These are phyloP conservation scores for Camellia lanceoleosa DNA, from an alignment of 148 eudicot genomes.

Conservation along the genomic window DNA sequence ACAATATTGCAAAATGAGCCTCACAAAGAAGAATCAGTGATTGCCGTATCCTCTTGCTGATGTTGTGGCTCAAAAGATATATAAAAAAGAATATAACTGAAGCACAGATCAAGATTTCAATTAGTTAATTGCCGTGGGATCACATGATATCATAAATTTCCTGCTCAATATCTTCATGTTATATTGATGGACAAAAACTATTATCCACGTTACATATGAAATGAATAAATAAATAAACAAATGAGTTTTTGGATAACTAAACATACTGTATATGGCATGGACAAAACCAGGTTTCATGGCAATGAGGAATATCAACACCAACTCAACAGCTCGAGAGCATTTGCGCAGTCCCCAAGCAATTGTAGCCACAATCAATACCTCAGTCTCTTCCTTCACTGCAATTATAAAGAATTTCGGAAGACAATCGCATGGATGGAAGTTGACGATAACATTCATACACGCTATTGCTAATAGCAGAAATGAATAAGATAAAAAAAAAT, in stretches of 20 bases:
- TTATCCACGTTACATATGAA: not conserved
- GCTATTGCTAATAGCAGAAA: constrained; percentile 5
- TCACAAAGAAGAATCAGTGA: constrained; percentile 83
- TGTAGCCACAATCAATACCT: constrained; percentile 90
- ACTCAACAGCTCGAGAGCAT: constrained; percentile 81
- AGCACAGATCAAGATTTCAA: constrained; percentile 24
- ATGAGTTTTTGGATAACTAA: not conserved
- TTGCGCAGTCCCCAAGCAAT: constrained; percentile 95
- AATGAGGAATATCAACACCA: constrained; percentile 77
- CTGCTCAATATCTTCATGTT: not conserved
- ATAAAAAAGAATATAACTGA: constrained; percentile 93
- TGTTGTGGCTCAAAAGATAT: constrained; percentile 73
- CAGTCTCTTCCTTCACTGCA: constrained; percentile 84
- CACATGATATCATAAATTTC: not conserved
- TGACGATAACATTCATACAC: not conserved
- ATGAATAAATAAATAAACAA: not conserved
- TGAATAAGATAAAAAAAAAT: not conserved
- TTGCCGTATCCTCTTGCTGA: constrained; percentile 60
- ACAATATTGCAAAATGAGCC: constrained; percentile 81
- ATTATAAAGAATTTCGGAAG: constrained; percentile 15
- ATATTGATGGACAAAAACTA: not conserved
- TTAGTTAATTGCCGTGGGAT: constrained; percentile 12
- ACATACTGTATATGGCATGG: constrained; percentile 83
- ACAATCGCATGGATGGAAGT: not conserved
- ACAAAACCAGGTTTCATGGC: constrained; percentile 92